Evolutionary conservation across 805 yeast species (phyloP).

Genomic region (Ogataea neopini): DNA sequence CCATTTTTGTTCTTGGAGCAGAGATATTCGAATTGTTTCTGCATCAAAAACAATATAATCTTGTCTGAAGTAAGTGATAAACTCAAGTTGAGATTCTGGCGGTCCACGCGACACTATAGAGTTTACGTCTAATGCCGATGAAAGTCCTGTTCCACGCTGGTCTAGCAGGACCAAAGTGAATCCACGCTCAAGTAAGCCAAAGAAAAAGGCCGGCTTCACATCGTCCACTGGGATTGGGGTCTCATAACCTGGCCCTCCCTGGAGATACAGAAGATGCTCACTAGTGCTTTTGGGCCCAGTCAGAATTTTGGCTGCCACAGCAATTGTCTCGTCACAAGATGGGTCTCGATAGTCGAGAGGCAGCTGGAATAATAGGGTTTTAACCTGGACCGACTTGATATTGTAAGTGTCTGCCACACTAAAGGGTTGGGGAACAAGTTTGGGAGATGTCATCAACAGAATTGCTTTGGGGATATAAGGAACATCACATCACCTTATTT

Average conservation of each 20-base stretch:
- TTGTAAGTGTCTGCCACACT: conserved; percentile 21
- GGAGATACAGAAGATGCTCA: conserved; percentile 39
- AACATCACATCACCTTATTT: no score
- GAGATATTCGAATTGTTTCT: conserved; percentile 43
- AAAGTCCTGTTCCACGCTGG: conserved; percentile 64
- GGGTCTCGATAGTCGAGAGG: conserved; percentile 30
- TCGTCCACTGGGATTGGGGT: conserved; percentile 29
- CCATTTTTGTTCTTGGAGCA: conserved; percentile 42
- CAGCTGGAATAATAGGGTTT: conserved; percentile 24
- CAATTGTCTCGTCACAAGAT: conserved; percentile 11
- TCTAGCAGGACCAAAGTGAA: conserved; percentile 43
- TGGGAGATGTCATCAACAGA: background rate
- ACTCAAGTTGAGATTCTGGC: conserved; percentile 38
- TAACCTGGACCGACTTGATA: conserved; percentile 22
- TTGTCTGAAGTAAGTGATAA: conserved; percentile 49
- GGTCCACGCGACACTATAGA: conserved; percentile 23
- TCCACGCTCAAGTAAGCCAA: conserved; percentile 19
- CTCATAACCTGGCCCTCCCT: conserved; percentile 59
- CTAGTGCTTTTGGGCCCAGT: conserved; percentile 14
- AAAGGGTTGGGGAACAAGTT: background rate
- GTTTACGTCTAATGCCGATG: conserved; percentile 45
- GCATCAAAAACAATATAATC: conserved; percentile 54
- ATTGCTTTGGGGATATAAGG: no score
- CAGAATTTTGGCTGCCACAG: conserved; percentile 24
- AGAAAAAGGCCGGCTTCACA: conserved; percentile 19